Base-by-base conservation (phyloP, 495 filamentous ascomycete genomes). In the Lophium mytilinum region DNA sequence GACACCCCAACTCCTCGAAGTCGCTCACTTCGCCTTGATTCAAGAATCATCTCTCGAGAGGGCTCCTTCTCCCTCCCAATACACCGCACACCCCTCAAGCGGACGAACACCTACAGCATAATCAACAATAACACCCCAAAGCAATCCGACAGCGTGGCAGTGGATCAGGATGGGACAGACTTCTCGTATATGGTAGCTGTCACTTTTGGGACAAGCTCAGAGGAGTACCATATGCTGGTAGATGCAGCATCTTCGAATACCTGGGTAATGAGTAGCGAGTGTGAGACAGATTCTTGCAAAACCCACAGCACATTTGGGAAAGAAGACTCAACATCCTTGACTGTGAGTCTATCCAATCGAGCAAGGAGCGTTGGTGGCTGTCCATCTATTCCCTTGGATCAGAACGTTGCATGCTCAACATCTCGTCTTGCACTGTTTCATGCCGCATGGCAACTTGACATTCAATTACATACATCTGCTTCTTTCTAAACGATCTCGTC, bases 171-270 rank as follows among this genome's bases (percentile, higher is more conserved):
- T 71, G 87, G 86, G 2, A 78, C 77, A 30, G 88, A 93, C 69
- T 85, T 78, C 56, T 85, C 85, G 7, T 95, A 95, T 74, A 89
- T 95, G 63, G 68, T 82, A 18, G 68, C 79, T 36, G 79, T 86
- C n/a, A 66, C 73, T 40, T 75, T 93, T 46, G 89, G 89, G 40
- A 83, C 86, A 0, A 67, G 78, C 33, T 71, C 76, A 37, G 80
- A 84, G 58, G 70, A 78, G 7, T 74, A 90, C 66, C 83, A 82
- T 69, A 80, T 95, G 77, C 77, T 89, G 39, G 64, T 95, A 34
- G 89, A 95, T 67, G 88, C 87, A 14, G 89, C 88, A 19, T 85
- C 87, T 9, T 79, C 81, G 18, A 85, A 83, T 63, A 87, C 82
- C 9, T 95, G 89, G 89, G 78, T 93, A 24, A 89, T 89, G 75